Base-by-base conservation (phyloP, 2,329 filamentous ascomycete genomes). In the Tolypocladium ophioglossoides region DNA sequence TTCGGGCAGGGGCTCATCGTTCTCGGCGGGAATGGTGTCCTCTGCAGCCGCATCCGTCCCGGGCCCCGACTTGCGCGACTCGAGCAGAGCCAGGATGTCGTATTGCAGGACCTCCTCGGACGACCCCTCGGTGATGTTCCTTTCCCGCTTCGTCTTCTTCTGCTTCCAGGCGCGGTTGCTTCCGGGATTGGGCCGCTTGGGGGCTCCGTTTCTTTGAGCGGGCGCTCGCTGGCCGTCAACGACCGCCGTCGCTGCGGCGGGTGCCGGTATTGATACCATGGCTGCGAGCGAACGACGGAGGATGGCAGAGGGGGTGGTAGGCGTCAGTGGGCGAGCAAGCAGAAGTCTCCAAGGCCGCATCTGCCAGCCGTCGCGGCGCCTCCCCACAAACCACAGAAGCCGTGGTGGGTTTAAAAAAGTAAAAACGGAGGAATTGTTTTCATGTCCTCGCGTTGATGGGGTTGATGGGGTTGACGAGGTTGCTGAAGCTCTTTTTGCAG, bases 101-200 rank as follows among this genome's bases (percentile, higher is more conserved):
- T 77, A 69, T 50, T 78, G 72, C 48, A 90, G 73, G 49, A 89
- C 82, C 63, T 89, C 83, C 56, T 89, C 86, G 22, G 75, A 74
- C 0, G 83, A 82, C 10, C 82, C 84, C 57, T 80, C 79, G 44
- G 79, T 79, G 57, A 78, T 84, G 60, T 80, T 79, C 58, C 77
- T 76, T 63, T 82, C 78, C 54, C 77, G 76, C 74, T 80, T 83
- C 40, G 74, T 75, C 67, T 80, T 80, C 62, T 78, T 79, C 52
- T 71, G 66, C 59, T 73, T 71, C 62, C 63, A 65, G 37, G 60
- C 55, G 34, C 63, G 61, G 35, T 39, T 52, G 54, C 24, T n/a
- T 6, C 16, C 53, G 18, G 38, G 40, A 51, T 57, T 51, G 51
- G 48, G 37, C 30, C 53, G 32, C 41, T 56, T 57, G 53, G 32